Evolutionary conservation across 2,329 filamentous ascomycete species (phyloP).

Genomic region (Lomentospora prolificans): DNA sequence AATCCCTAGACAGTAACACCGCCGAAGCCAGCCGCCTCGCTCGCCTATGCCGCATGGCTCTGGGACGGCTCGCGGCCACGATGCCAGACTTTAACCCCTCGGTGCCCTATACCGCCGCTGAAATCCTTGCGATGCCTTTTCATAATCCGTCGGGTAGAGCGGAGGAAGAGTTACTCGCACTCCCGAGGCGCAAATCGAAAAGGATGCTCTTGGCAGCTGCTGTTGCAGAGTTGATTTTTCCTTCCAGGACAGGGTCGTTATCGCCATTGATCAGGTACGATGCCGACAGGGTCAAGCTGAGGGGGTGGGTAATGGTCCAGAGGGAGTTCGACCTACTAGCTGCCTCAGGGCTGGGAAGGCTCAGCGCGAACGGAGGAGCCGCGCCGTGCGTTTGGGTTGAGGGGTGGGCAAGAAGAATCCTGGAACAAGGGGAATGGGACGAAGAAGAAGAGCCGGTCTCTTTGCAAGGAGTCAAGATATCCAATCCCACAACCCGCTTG

Average conservation of each 20-base stretch:
- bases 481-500: constrained; percentile 20
- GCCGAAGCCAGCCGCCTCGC: constrained; percentile 20
- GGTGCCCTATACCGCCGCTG: constrained; percentile 22
- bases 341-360: constrained; percentile 10
- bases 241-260: constrained; percentile 22
- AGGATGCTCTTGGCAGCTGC: constrained; percentile 20
- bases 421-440: constrained; percentile 24
- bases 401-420: constrained; percentile 23
- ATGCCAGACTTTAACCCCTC: constrained; percentile 20
- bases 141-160: constrained; percentile 17
- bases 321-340: constrained; percentile 23
- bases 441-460: constrained; percentile 20
- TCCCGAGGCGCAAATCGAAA: constrained; percentile 25
- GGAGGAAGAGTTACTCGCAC: constrained; percentile 20
- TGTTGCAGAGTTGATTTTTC: constrained; percentile 23
- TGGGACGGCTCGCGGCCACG: constrained; percentile 18
- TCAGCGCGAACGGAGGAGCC: constrained; percentile 21
- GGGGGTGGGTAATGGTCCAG: constrained; percentile 25
- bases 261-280: constrained; percentile 28
- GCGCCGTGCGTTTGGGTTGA: constrained; percentile 22
- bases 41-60: constrained; percentile 18
- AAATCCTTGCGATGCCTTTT: constrained; percentile 24
- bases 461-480: constrained; percentile 19
- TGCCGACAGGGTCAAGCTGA: constrained; percentile 24
- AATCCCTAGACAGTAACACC: background rate